These are phyloP conservation scores for Colletotrichum paranaense DNA, from an alignment of 2,329 filamentous ascomycete genomes.

Conservation along the genomic window DNA sequence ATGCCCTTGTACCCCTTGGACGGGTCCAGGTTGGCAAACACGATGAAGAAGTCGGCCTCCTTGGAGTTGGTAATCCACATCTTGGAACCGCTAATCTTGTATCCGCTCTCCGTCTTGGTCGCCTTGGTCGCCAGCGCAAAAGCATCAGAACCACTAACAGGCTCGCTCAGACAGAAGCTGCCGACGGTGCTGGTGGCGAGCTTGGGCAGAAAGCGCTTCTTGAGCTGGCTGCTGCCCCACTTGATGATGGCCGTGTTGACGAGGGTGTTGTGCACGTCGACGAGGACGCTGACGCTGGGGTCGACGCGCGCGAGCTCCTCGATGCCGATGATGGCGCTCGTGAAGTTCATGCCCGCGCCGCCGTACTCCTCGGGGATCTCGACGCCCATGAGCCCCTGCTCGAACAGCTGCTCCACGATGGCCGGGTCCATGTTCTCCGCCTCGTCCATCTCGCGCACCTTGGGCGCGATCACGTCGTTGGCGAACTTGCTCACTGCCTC, in stretches of 20 bases:
- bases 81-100: conserved; percentile 90
- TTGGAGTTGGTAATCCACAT: conserved; percentile 99
- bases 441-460: conserved; percentile 97
- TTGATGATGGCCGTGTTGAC: conserved; percentile 94
- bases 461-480: conserved; percentile 86
- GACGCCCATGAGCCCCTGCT: conserved; percentile 96
- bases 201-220: conserved; percentile 90
- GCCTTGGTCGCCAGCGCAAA: conserved; percentile 96
- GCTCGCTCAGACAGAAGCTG: conserved; percentile 93
- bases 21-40: conserved; percentile 95
- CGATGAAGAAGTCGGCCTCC: conserved; percentile 95
- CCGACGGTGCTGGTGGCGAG: conserved; percentile 91
- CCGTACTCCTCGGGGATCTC: conserved; percentile 98
- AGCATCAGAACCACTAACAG: conserved; percentile 92
- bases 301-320: conserved; percentile 96
- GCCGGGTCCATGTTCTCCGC: conserved; percentile 90
- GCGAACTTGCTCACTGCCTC: conserved; percentile 94
- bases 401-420: conserved; percentile 92
- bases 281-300: conserved; percentile 93
- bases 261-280: conserved; percentile 97
- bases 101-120: conserved; percentile 83
- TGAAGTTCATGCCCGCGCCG: conserved; percentile 99
- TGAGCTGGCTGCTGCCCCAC: conserved; percentile 79
- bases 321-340: conserved; percentile 93
- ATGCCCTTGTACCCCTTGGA: conserved; percentile 97